A percentile compares a stretch with the other conserved stretches of the same genome.
phyloP scores from a whole-genome alignment of 2,329 filamentous ascomycete species.

The Nigrospora oryzae region DNA sequence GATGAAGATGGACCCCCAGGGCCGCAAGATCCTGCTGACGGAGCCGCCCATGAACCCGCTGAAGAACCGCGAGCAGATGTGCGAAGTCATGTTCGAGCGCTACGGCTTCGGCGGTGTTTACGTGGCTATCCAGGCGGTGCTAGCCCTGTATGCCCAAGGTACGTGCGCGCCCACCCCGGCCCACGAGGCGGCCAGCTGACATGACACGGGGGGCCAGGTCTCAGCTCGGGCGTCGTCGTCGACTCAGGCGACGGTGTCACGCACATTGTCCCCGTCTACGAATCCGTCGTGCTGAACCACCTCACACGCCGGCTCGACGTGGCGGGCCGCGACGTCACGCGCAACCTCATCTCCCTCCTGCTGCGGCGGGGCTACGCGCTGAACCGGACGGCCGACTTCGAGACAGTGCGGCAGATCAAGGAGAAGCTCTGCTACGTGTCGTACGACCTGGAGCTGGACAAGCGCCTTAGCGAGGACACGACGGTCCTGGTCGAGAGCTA shows the following conservation, averaged over 20 bases:
- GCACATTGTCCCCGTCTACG: conserved; percentile 97
- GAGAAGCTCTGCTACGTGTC: conserved; percentile 99
- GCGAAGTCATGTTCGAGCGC: conserved; percentile 97
- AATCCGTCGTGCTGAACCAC: conserved; percentile 95
- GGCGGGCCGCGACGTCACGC: conserved; percentile 93
- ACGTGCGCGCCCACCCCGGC: conserved; percentile 17
- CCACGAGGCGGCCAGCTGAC: too few relatives aligned
- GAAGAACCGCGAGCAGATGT: conserved; percentile 96
- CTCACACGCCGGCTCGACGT: conserved; percentile 91
- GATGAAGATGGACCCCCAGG: conserved; percentile 82
- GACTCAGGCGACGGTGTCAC: conserved; percentile 98
- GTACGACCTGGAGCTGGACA: conserved; percentile 94
- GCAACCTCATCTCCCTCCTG: conserved; percentile 91
- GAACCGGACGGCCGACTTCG: conserved; percentile 97
- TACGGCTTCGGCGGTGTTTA: conserved; percentile 96
- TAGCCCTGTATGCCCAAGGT: conserved; percentile 95
- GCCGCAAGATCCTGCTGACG: conserved; percentile 93
- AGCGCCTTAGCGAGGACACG: conserved; percentile 92
- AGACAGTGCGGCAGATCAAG: conserved; percentile 98
- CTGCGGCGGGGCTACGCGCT: conserved; percentile 90
- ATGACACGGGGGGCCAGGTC: conserved; percentile 38
- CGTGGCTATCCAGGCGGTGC: conserved; percentile 93
- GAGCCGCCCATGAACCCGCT: conserved; percentile 98
- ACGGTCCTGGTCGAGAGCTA: conserved; percentile 97
- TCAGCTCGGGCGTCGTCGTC: conserved; percentile 92